phyloP scores from a whole-genome alignment of 1,284 basidiomycete genomes.

The Agaricales sp. region DNA sequence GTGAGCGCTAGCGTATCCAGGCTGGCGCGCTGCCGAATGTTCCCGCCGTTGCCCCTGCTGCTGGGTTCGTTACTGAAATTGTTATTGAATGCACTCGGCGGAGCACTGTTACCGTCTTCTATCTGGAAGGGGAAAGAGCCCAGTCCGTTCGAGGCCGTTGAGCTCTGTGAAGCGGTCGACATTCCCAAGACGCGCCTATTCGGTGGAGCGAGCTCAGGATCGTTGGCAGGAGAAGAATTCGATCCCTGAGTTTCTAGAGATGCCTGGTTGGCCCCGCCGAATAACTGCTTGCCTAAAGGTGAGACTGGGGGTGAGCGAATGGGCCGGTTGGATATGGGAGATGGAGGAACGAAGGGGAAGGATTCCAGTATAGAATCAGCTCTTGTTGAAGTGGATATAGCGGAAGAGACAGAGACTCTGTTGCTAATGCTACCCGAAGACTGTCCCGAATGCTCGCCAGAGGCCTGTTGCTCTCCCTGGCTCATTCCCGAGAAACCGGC shows the following conservation, averaged over 20 bases:
- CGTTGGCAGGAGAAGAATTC: conserved; percentile 11
- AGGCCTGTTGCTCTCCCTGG: conserved; percentile 53
- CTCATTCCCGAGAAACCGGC: conserved; percentile 26
- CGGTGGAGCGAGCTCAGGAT: conserved; percentile 34
- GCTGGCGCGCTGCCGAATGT: conserved; percentile 54
- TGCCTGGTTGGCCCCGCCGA: conserved; percentile 22
- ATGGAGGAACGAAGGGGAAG: conserved; percentile 79
- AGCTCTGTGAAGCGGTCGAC: conserved; percentile 62
- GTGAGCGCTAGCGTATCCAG: conserved; percentile 74
- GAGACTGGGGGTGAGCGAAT: conserved; percentile 64
- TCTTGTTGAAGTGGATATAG: conserved; percentile 51
- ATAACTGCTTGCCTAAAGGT: conserved; percentile 46
- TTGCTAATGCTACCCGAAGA: conserved; percentile 38
- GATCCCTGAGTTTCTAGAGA: conserved; percentile 3
- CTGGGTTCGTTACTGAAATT: neutral
- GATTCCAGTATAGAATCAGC: conserved; percentile 75
- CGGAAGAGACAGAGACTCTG: conserved; percentile 51
- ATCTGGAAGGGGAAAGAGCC: conserved; percentile 80
- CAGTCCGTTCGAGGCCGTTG: conserved; percentile 62
- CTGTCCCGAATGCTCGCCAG: conserved; percentile 44
- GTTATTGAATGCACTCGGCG: conserved; percentile 28
- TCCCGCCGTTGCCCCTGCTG: neutral
- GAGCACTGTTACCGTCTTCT: conserved; percentile 24
- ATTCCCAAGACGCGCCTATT: conserved; percentile 48
- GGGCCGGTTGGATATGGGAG: conserved; percentile 69